These are phyloP conservation scores for Mucor piriformis DNA, from an alignment of 371 early-diverging fungal genomes.

Conservation along the genomic window DNA sequence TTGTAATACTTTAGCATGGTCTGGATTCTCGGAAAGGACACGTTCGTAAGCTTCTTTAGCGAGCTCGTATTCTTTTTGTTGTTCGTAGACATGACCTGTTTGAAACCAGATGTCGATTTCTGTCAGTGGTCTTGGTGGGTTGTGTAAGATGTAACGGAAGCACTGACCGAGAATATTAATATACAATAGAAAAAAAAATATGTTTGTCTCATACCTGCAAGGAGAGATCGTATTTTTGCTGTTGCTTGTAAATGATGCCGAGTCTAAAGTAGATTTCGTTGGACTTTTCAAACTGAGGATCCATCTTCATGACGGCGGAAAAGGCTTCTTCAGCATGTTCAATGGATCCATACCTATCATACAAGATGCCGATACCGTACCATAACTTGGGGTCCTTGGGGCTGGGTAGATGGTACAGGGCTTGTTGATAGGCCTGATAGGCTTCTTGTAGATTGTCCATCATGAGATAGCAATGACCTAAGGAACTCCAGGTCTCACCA, in stretches of 20 bases:
- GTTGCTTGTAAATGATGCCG: constrained; percentile 97
- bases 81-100: constrained; percentile 96
- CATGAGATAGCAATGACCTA: constrained; percentile 94
- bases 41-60: constrained; percentile 95
- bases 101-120: constrained; percentile 97
- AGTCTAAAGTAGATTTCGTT: constrained; percentile 97
- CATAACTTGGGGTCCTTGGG: constrained; percentile 97
- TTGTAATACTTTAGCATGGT: constrained; percentile 94
- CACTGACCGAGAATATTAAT: constrained; percentile 53
- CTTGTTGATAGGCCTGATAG: constrained; percentile 55
- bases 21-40: constrained; percentile 86
- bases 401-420: constrained; percentile 68
- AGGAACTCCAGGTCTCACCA: constrained; percentile 91
- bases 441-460: constrained; percentile 92
- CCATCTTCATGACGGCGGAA: constrained; percentile 86
- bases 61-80: constrained; percentile 84
- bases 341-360: constrained; percentile 94
- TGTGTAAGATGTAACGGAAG: constrained; percentile 87
- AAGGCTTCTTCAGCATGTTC: constrained; percentile 98
- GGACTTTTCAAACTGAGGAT: constrained; percentile 91
- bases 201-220: constrained; percentile 62
- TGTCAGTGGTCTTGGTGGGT: constrained; percentile 94
- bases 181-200: not conserved
- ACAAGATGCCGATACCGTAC: constrained; percentile 98
- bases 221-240: constrained; percentile 85